Evolutionary conservation across 495 filamentous ascomycete genomes (phyloP), one percentile per base, ranked within the genome.

Genomic region (Talaromyces wortmannii): DNA sequence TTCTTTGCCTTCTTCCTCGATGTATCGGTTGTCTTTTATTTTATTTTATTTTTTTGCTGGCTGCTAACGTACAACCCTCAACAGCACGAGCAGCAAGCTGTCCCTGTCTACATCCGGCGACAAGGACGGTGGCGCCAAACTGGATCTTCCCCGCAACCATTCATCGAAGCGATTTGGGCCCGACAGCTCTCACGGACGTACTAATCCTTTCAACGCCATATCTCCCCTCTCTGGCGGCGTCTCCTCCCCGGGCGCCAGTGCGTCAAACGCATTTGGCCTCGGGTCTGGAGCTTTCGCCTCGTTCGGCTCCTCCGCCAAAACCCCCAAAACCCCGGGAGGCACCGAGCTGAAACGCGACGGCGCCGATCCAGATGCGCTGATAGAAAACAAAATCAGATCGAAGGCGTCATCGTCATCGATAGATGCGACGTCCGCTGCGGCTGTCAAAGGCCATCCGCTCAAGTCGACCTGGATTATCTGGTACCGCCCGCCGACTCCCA

Each of bases 241-340:
- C n/a, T 84, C 88, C 15, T 95, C 94, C 29, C 92, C 94, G 7
- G 94, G 89, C 16, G 78, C 84, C 53, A 88, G 87, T 59, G 94
- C 90, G 56, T 95, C 95, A 6, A 91, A 86, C 54, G 92, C 92
- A 50, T 98, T 98, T 66, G 91, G 91, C 52, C 80, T 98, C 32
- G 94, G 94, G 43, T 90, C 90, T 32, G 94, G 94, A 57, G 94
- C 94, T 45, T 98, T 98, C 71, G 94, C 95, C 42, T 94, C 91
- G 5, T 98, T 98, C 71, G 92, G 94, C n/a, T 78, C 83, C 16
- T 80, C 84, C 12, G 75, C 79, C 6, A 92, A 91, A 69, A 89
- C 89, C 1, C 91, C 94, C 16, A 97, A 96, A 76, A 87, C 89
- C 6, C 87, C 90, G 29, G 89, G 90, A 36, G 85, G 86, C 52